Conservation (phyloP, 495 filamentous ascomycete genomes). For the Darksidea phi region DNA sequence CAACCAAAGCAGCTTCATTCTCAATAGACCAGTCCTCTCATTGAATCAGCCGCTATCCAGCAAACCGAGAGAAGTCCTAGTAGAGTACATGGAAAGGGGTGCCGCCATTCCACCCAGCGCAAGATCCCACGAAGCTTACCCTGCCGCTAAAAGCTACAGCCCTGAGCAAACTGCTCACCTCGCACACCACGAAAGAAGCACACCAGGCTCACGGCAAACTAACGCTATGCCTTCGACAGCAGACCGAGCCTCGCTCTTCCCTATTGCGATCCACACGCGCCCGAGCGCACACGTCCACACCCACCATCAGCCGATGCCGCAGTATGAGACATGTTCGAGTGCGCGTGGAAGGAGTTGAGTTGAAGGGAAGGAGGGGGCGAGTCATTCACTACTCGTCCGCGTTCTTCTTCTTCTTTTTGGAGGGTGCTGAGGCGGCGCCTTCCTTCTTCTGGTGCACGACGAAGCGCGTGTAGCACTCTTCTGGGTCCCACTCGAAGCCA, state of each 20-base stretch:
- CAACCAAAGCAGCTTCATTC: background rate
- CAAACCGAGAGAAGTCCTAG: slow-evolving; percentile 23
- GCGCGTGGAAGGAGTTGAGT: slow-evolving; percentile 21
- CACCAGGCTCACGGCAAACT: slow-evolving; percentile 6
- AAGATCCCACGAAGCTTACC: background rate
- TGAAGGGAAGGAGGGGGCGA: slow-evolving; percentile 30
- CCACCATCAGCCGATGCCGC: slow-evolving; percentile 21
- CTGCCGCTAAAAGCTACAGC: slow-evolving; percentile 4
- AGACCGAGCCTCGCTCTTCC: slow-evolving; percentile 21
- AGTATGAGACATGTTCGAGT: slow-evolving; percentile 14
- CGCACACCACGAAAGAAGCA: slow-evolving; percentile 2
- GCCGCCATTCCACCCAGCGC: slow-evolving; percentile 21
- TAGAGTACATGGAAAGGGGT: slow-evolving; percentile 15
- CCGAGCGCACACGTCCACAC: slow-evolving; percentile 21
- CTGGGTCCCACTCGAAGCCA: slow-evolving; percentile 93
- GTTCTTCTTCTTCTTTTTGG: slow-evolving; percentile 61
- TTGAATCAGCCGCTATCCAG: slow-evolving; percentile 19
- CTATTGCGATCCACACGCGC: slow-evolving; percentile 21
- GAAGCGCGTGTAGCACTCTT: slow-evolving; percentile 71
- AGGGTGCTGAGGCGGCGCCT: slow-evolving; percentile 48
- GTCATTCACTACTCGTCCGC: slow-evolving; percentile 37
- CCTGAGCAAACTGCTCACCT: slow-evolving; percentile 18
- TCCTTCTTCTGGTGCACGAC: slow-evolving; percentile 81
- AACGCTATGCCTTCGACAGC: slow-evolving; percentile 5
- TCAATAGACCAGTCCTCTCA: slow-evolving; percentile 25